Evolutionary conservation across 2,329 filamentous ascomycete species (phyloP).

Genomic region (Cladorrhinum sp.): DNA sequence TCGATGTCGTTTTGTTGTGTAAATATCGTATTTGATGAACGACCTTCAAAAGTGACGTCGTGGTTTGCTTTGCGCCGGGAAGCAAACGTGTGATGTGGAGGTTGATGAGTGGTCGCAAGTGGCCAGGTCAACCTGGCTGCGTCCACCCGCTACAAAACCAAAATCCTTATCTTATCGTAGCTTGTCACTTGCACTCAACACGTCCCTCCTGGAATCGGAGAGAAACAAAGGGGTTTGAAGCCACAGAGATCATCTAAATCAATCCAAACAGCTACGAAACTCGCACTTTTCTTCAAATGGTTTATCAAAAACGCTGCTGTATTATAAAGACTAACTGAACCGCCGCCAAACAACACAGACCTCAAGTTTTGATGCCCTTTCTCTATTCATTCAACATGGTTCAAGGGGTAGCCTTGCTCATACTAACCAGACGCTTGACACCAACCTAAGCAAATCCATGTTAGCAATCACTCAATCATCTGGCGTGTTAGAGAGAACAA

Average conservation of each 20-base stretch:
- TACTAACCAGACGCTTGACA: conserved; percentile 72
- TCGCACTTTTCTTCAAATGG: conserved; percentile 13
- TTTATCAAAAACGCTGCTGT: conserved; percentile 9
- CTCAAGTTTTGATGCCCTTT: neutral
- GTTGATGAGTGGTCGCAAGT: neutral
- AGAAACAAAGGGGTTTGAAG: neutral
- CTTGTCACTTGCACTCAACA: neutral
- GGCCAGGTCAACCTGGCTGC: neutral
- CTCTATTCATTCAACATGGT: neutral
- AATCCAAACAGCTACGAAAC: neutral
- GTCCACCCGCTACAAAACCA: neutral
- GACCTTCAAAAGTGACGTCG: neutral
- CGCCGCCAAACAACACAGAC: neutral
- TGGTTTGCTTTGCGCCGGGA: neutral
- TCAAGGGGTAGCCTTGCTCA: conserved; percentile 72
- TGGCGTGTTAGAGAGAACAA: conserved; percentile 20
- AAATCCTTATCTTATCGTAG: conserved; percentile 27
- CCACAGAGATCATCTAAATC: conserved; percentile 1
- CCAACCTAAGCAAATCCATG: conserved; percentile 54
- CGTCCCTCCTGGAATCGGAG: neutral
- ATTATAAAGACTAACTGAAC: neutral
- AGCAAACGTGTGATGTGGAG: neutral
- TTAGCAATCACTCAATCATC: conserved; percentile 38
- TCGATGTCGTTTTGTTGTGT: neutral
- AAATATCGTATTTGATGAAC: neutral